These are phyloP conservation scores for Mediolabrus comicus DNA, from an alignment of 108 stramenopile species.

Conservation along the genomic window DNA sequence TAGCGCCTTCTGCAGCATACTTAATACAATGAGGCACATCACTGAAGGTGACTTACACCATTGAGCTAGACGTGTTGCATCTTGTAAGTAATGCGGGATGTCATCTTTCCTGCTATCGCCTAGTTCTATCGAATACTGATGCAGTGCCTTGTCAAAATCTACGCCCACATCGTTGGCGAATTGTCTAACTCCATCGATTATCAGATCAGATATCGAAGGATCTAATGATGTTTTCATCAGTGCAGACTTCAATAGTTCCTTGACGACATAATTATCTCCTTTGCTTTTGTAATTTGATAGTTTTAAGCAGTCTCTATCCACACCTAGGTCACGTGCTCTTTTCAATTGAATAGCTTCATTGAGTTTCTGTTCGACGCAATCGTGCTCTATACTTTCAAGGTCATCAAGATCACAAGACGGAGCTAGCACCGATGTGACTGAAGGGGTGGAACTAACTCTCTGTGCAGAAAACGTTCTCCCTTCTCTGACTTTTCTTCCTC, in stretches of 20 bases:
- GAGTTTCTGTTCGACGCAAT: conserved; percentile 68
- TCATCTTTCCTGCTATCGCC: conserved; percentile 61
- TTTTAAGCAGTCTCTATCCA: conserved; percentile 28
- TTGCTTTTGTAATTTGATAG: conserved; percentile 48
- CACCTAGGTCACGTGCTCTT: conserved; percentile 58
- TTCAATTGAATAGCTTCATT: conserved; percentile 56
- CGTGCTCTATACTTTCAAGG: conserved; percentile 55
- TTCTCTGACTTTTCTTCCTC: conserved; percentile 18
- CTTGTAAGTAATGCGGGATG: conserved; percentile 18
- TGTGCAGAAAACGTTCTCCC: conserved; percentile 30
- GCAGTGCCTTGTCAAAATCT: conserved; percentile 60
- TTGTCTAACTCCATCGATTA: conserved; percentile 37
- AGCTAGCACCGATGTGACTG: not conserved
- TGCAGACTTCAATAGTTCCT: conserved; percentile 56
- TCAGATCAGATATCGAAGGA: not conserved
- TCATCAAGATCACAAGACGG: conserved; percentile 7
- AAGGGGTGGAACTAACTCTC: not conserved
- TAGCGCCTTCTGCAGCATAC: conserved; percentile 66
- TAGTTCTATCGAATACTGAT: conserved; percentile 49
- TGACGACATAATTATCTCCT: conserved; percentile 59
- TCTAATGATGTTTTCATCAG: conserved; percentile 16
- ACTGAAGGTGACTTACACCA: conserved; percentile 54
- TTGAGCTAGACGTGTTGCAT: conserved; percentile 38
- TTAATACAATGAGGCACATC: conserved; percentile 65
- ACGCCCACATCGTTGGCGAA: conserved; percentile 54